Percentiles rank a stretch among this genome's conserved stretches.
phyloP scores from a whole-genome alignment of 2,329 filamentous ascomycete species.

The Colletotrichum tamarilloi region DNA sequence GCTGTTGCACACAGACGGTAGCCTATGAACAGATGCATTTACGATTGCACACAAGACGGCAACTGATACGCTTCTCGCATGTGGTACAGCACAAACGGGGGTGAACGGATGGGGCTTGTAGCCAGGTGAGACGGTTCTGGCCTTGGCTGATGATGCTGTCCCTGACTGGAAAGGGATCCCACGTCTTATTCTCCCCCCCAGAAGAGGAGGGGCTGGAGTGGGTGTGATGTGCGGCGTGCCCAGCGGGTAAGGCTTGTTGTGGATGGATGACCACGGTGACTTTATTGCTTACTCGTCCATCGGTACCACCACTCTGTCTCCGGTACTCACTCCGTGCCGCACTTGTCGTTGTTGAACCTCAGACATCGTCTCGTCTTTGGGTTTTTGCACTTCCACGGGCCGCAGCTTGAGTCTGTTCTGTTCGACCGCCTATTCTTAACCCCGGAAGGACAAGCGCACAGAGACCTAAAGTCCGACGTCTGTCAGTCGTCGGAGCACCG shows the following conservation, averaged over 20 bases:
- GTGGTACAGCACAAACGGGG: conserved; percentile 23
- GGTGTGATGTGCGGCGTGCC: background rate
- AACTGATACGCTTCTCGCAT: background rate
- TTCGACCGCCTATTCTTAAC: conserved; percentile 5
- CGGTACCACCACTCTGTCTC: conserved; percentile 1
- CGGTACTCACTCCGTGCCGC: background rate
- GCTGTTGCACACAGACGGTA: background rate
- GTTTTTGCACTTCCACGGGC: background rate
- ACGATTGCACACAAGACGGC: too few species aligned
- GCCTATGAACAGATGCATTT: background rate
- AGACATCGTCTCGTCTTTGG: conserved; percentile 24
- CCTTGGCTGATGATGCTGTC: conserved; percentile 32
- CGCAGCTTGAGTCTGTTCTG: conserved; percentile 9
- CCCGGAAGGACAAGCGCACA: background rate
- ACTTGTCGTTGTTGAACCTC: background rate
- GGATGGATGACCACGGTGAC: background rate
- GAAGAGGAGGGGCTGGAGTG: background rate
- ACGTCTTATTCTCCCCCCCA: background rate
- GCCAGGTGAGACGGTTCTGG: conserved; percentile 27
- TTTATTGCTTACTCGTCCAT: background rate
- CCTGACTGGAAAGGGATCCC: background rate
- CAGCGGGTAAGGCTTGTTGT: background rate
- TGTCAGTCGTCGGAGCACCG: background rate
- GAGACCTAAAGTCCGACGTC: background rate
- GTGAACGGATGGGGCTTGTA: conserved; percentile 13